These are phyloP conservation scores for Erodium texanum DNA, from an alignment of 441 rosid genomes.

Conservation along the genomic window DNA sequence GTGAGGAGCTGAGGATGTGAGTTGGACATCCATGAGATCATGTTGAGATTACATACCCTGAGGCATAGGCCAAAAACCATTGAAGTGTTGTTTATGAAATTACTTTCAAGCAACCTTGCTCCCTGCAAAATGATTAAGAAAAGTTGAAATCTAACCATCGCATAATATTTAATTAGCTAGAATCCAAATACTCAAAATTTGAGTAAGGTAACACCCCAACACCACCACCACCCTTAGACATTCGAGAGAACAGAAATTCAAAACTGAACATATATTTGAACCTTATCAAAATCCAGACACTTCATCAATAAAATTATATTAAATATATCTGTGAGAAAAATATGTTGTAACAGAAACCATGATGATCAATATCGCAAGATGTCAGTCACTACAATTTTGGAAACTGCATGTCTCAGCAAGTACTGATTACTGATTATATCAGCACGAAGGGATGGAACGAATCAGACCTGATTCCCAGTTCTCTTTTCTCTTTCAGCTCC, in stretches of 20 bases:
- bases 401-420: conserved; percentile 3
- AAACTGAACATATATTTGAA: conserved; percentile 4
- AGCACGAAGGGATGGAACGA: conserved; percentile 3
- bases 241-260: background rate
- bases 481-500: conserved; percentile 91
- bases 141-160: conserved; percentile 3
- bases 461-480: conserved; percentile 79
- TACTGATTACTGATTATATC: background rate
- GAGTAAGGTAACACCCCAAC: background rate
- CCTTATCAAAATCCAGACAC: background rate
- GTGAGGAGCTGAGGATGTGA: conserved; percentile 6
- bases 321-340: background rate
- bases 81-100: conserved; percentile 85
- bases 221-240: background rate
- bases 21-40: conserved; percentile 13
- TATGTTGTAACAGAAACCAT: background rate
- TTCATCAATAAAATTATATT: background rate
- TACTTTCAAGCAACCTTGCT: conserved; percentile 78
- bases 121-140: conserved; percentile 50
- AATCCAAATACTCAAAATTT: too few species aligned
- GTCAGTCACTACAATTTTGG: background rate
- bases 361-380: background rate
- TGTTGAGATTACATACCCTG: conserved; percentile 45
- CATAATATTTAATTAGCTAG: too few species aligned
- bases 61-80: conserved; percentile 87